These are phyloP conservation scores for Clausena lansium DNA, from an alignment of 345 rosid species.

Conservation along the genomic window DNA sequence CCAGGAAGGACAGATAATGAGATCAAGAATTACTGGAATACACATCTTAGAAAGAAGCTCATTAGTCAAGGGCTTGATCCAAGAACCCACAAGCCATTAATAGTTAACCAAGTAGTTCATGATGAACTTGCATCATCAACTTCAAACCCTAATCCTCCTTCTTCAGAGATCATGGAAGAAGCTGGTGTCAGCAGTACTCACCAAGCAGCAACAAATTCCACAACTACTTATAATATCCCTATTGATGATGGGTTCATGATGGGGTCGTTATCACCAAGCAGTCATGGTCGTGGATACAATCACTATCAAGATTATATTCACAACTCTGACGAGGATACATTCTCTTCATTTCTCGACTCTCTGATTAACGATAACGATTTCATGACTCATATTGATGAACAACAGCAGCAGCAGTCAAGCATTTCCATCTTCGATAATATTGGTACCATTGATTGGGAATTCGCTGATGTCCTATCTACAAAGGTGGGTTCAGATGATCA, in stretches of 20 bases:
- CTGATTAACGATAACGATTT: conserved; percentile 52
- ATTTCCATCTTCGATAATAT: background rate
- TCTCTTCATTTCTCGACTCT: conserved; percentile 68
- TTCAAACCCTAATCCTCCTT: conserved; percentile 13
- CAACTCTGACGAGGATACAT: conserved; percentile 50
- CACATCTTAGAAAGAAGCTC: conserved; percentile 77
- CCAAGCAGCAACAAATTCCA: background rate
- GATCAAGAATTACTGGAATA: conserved; percentile 93
- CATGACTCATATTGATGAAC: background rate
- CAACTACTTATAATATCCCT: background rate
- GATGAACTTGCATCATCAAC: no score
- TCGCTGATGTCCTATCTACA: conserved; percentile 15
- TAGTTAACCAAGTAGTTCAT: no score
- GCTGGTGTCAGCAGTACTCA: background rate
- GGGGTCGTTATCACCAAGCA: conserved; percentile 19
- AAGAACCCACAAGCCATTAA: conserved; percentile 70
- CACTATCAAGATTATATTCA: conserved; percentile 19
- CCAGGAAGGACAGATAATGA: conserved; percentile 91
- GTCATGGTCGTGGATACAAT: background rate
- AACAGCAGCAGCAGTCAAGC: background rate
- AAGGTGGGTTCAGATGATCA: conserved; percentile 19
- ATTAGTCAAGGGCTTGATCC: conserved; percentile 83
- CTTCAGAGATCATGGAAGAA: conserved; percentile 3
- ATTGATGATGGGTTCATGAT: conserved; percentile 8
- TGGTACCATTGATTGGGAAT: conserved; percentile 16